These are phyloP conservation scores for Pseudogymnoascus sp. DNA, from an alignment of 2,329 filamentous ascomycete genomes.

Conservation along the genomic window DNA sequence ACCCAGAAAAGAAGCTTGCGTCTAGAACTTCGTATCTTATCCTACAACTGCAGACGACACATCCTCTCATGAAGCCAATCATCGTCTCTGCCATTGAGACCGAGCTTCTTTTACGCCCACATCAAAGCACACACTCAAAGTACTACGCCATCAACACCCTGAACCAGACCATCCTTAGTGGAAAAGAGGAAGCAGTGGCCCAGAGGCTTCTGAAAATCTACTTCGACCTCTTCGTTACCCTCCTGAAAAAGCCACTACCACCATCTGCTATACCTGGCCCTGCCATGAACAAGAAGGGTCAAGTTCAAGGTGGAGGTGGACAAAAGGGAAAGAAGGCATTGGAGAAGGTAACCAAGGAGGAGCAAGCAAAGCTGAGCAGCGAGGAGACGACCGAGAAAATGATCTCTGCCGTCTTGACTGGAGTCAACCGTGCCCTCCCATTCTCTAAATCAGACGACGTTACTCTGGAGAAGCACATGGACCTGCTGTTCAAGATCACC, in stretches of 20 bases:
- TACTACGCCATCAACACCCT: constrained; percentile 96
- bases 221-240: constrained; percentile 75
- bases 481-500: constrained; percentile 90
- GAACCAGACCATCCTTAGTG: constrained; percentile 90
- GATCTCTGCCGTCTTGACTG: constrained; percentile 81
- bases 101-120: constrained; percentile 77
- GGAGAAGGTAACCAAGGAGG: constrained; percentile 29
- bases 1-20: constrained; percentile 89
- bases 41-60: constrained; percentile 79
- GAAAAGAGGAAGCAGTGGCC: constrained; percentile 72
- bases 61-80: constrained; percentile 88
- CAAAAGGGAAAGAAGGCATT: constrained; percentile 43
- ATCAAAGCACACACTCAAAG: constrained; percentile 78
- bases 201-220: constrained; percentile 81
- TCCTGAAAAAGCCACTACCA: constrained; percentile 54
- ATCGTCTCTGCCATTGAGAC: constrained; percentile 79
- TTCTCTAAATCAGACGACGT: constrained; percentile 77
- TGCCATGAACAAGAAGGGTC: constrained; percentile 39
- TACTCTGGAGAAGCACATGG: constrained; percentile 75
- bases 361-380: constrained; percentile 30
- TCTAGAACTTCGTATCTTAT: constrained; percentile 88
- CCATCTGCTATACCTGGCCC: constrained; percentile 30
- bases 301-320: constrained; percentile 45
- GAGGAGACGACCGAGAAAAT: constrained; percentile 69
- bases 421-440: constrained; percentile 91